phyloP scores from a whole-genome alignment of 331 rosid species.

The Stylosanthes scabra region DNA sequence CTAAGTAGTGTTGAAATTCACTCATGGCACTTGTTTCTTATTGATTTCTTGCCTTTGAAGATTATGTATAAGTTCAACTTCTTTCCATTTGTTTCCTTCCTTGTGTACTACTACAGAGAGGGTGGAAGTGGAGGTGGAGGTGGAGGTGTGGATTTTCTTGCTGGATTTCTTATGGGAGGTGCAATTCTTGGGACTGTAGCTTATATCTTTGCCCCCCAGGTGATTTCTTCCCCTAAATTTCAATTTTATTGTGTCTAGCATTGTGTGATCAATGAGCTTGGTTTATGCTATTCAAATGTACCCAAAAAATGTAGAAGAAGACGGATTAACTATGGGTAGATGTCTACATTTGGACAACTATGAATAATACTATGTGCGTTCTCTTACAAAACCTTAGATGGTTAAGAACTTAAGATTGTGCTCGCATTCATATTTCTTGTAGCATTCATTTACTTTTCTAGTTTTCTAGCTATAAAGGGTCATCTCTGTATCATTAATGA shows the following conservation, averaged over 20 bases:
- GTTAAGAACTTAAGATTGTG: not conserved
- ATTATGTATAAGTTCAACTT: no score
- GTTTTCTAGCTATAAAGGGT: not conserved
- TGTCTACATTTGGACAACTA: slow-evolving; percentile 8
- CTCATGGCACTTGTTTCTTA: not conserved
- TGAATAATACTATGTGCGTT: not conserved
- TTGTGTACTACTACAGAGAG: slow-evolving; percentile 38
- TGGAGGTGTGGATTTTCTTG: slow-evolving; percentile 67
- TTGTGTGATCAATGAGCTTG: no score
- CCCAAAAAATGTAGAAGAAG: not conserved
- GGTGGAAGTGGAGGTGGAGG: no score
- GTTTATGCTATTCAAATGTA: no score
- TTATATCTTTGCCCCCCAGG: no score
- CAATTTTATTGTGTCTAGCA: no score
- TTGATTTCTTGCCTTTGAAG: slow-evolving; percentile 26
- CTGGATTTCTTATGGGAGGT: slow-evolving; percentile 67
- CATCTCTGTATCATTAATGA: slow-evolving; percentile 16
- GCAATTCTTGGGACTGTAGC: no score
- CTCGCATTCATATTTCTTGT: not conserved
- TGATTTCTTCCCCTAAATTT: no score
- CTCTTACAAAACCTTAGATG: not conserved
- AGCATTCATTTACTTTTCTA: not conserved
- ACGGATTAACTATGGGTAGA: not conserved
- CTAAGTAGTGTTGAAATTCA: not conserved
- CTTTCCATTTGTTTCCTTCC: slow-evolving; percentile 29